These are phyloP conservation scores for Claviceps sp. DNA, from an alignment of 2,329 filamentous ascomycete species.

Conservation along the genomic window DNA sequence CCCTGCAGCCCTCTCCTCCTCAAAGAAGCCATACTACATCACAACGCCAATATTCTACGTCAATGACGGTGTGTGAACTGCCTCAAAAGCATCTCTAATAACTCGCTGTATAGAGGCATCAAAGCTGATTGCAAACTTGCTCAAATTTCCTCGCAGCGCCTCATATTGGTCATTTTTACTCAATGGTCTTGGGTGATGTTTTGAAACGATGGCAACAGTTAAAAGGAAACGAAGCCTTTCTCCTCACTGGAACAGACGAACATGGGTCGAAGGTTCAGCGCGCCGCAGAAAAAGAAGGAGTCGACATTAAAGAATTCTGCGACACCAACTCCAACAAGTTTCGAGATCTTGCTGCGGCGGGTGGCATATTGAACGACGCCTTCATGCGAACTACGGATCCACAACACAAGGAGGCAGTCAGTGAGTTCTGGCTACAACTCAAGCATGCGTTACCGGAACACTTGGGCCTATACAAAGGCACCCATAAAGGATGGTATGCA, in stretches of 20 bases:
- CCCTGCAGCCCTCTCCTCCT: constrained; percentile 3
- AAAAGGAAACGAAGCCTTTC: constrained; percentile 53
- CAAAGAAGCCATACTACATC: constrained; percentile 75
- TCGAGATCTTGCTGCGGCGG: constrained; percentile 54
- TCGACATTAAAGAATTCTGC: constrained; percentile 73
- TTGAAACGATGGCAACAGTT: constrained; percentile 84
- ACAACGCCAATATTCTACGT: constrained; percentile 98
- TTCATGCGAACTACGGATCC: constrained; percentile 87
- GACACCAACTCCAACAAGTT: constrained; percentile 74
- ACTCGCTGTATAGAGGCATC: neutral
- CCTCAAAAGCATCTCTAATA: no score
- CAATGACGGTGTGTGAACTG: constrained; percentile 58
- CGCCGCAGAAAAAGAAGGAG: constrained; percentile 58
- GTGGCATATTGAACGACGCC: constrained; percentile 62
- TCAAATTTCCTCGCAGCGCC: constrained; percentile 43
- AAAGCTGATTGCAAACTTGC: neutral
- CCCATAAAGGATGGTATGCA: constrained; percentile 92
- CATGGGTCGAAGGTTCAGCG: constrained; percentile 96
- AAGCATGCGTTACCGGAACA: constrained; percentile 38
- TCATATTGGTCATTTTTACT: constrained; percentile 89
- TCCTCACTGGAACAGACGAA: constrained; percentile 91
- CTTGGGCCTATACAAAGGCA: constrained; percentile 69
- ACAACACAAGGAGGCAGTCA: constrained; percentile 70
- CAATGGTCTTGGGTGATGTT: constrained; percentile 80
- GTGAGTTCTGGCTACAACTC: constrained; percentile 78